Percentiles rank a stretch among this genome's conserved stretches.
Conservation (phyloP, 192 early-diverging fungal genomes). For the Coemansia erecta region DNA sequence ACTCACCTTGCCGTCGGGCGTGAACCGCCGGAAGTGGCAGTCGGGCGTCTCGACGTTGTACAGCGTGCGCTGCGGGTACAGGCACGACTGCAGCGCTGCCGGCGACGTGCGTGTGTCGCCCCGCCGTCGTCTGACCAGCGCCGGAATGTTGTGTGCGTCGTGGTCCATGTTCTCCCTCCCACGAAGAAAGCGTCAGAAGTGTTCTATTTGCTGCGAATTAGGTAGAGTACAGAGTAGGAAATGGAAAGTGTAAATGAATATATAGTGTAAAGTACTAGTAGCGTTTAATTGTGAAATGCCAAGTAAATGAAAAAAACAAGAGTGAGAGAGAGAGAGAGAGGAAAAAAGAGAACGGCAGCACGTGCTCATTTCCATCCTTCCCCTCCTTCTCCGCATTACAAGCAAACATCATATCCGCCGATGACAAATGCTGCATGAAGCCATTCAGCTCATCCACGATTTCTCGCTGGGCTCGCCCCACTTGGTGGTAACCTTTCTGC, state of each 20-base stretch:
- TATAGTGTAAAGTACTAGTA: too few species aligned
- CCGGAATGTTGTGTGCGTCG: slow-evolving; percentile 13
- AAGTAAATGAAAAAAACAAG: too few species aligned
- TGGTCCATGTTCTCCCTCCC: background rate
- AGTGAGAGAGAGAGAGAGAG: too few species aligned
- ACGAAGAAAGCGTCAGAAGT: too few species aligned
- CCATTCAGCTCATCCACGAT: slow-evolving; percentile 58
- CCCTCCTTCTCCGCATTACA: too few species aligned
- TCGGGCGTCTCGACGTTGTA: slow-evolving; percentile 49
- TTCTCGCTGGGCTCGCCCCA: slow-evolving; percentile 63
- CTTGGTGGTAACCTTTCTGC: slow-evolving; percentile 75
- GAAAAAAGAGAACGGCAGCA: too few species aligned
- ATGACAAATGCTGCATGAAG: background rate
- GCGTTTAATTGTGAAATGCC: too few species aligned
- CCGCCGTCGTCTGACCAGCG: slow-evolving; percentile 24
- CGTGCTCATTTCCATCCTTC: too few species aligned
- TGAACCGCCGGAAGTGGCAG: slow-evolving; percentile 50
- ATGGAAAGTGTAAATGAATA: too few species aligned
- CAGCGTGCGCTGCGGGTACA: slow-evolving; percentile 49
- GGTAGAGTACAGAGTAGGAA: too few species aligned
- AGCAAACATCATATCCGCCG: background rate
- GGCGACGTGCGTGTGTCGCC: background rate
- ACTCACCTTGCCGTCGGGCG: slow-evolving; percentile 50
- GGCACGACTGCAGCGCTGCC: slow-evolving; percentile 13
- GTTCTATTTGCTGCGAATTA: too few species aligned